A percentile compares a stretch with the other conserved stretches of the same genome.
These are phyloP conservation scores for Phaeosphaeriaceae sp. DNA, from an alignment of 2,329 filamentous ascomycete species.

Conservation along the genomic window DNA sequence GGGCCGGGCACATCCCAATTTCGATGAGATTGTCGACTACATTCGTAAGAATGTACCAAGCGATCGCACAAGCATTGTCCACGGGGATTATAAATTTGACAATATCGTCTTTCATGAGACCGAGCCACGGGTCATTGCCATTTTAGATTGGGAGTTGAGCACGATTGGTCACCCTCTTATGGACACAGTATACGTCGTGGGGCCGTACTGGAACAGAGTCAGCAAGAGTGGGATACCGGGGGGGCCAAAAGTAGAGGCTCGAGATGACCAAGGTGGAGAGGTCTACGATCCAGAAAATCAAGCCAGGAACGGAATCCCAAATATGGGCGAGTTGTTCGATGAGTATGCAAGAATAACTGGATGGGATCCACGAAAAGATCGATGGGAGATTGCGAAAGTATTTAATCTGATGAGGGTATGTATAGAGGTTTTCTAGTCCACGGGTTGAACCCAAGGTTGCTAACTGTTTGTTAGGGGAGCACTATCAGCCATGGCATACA, in stretches of 20 bases:
- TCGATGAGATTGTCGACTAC: slow-evolving; percentile 77
- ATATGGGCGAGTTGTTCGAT: slow-evolving; percentile 61
- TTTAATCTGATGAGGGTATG: slow-evolving; percentile 46
- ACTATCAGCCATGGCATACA: slow-evolving; percentile 46
- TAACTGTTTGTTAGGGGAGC: slow-evolving; percentile 29
- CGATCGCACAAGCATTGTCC: slow-evolving; percentile 81
- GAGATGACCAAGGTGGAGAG: slow-evolving; percentile 49
- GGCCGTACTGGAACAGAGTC: slow-evolving; percentile 51
- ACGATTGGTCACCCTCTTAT: slow-evolving; percentile 92
- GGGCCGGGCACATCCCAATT: slow-evolving; percentile 78
- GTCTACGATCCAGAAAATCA: slow-evolving; percentile 38
- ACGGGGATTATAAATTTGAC: slow-evolving; percentile 90
- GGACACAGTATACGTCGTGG: slow-evolving; percentile 81
- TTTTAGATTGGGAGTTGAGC: slow-evolving; percentile 97
- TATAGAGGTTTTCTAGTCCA: neutral
- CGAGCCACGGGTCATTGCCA: slow-evolving; percentile 84
- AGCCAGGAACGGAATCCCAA: slow-evolving; percentile 68
- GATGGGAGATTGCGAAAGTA: slow-evolving; percentile 43
- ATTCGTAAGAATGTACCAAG: slow-evolving; percentile 70
- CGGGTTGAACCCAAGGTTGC: neutral
- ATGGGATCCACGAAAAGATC: slow-evolving; percentile 66
- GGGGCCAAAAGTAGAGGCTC: slow-evolving; percentile 40
- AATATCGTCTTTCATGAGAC: slow-evolving; percentile 76
- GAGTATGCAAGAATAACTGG: slow-evolving; percentile 72
- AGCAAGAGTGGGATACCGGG: slow-evolving; percentile 36